Evolutionary conservation across 1,139 yeast genomes (phyloP).

Genomic region (Nematodospora anomalae): DNA sequence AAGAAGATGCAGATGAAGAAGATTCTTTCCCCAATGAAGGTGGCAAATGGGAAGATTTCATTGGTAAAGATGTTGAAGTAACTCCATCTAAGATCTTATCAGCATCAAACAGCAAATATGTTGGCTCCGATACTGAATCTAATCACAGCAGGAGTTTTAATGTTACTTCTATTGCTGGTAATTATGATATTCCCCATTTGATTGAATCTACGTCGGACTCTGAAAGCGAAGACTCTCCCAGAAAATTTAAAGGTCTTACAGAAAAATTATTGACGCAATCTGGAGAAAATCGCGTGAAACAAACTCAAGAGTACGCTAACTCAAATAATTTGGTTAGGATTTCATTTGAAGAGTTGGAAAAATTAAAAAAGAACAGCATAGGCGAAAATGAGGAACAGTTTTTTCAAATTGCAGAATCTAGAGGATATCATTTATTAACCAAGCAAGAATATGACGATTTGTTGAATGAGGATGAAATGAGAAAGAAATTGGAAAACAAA

Average conservation of each 20-base stretch:
- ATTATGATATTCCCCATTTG: conserved; percentile 26
- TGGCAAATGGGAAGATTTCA: conserved; percentile 45
- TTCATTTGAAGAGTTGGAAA: conserved; percentile 46
- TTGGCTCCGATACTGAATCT: conserved; percentile 24
- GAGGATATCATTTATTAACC: conserved; percentile 30
- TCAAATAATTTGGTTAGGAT: conserved; percentile 50
- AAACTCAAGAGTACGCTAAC: conserved; percentile 47
- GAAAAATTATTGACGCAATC: conserved; percentile 23
- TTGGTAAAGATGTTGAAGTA: conserved; percentile 29
- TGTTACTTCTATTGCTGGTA: conserved; percentile 9
- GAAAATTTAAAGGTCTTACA: conserved; percentile 17
- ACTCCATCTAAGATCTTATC: conserved; percentile 22
- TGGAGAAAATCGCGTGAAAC: conserved; percentile 17
- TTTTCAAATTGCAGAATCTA: conserved; percentile 22
- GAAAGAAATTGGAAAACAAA: conserved; percentile 26
- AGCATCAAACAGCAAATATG: background rate
- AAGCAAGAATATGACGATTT: conserved; percentile 29
- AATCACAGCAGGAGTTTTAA: conserved; percentile 13
- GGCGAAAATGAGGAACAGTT: conserved; percentile 20
- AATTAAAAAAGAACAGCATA: background rate
- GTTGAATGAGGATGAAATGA: conserved; percentile 37
- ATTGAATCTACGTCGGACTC: conserved; percentile 39
- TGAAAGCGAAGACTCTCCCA: conserved; percentile 18
- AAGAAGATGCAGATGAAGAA: conserved; percentile 14
- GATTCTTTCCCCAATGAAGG: conserved; percentile 20